These are phyloP conservation scores for Trametes villosa DNA, from an alignment of 768 basidiomycete species.

Conservation along the genomic window DNA sequence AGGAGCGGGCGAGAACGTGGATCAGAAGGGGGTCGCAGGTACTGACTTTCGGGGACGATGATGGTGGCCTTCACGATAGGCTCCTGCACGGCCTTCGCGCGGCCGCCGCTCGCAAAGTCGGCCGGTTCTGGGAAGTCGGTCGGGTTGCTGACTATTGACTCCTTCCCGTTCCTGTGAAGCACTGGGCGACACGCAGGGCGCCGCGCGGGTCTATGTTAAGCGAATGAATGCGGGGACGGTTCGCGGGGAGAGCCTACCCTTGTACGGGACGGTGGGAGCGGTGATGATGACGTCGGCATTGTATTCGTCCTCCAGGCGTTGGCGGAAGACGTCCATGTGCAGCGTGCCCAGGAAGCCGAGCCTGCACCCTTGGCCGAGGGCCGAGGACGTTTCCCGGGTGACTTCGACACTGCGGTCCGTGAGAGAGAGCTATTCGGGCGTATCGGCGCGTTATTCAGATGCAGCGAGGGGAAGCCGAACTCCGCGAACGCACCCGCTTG, in stretches of 20 bases:
- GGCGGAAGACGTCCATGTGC: slow-evolving; percentile 96
- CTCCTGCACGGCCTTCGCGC: slow-evolving; percentile 82
- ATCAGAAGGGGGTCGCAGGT: not conserved
- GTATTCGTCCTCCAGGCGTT: slow-evolving; percentile 96
- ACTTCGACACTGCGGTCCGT: slow-evolving; percentile 90
- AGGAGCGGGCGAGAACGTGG: not conserved
- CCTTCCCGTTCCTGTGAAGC: slow-evolving; percentile 62
- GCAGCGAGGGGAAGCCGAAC: slow-evolving; percentile 6
- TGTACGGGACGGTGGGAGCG: slow-evolving; percentile 94
- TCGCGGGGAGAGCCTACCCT: slow-evolving; percentile 50
- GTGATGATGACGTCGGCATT: slow-evolving; percentile 94
- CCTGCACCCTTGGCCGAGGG: slow-evolving; percentile 92
- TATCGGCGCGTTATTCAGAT: not conserved
- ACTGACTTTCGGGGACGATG: slow-evolving; percentile 87
- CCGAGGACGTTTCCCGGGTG: slow-evolving; percentile 90
- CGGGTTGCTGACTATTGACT: slow-evolving; percentile 81
- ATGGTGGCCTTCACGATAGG: slow-evolving; percentile 94
- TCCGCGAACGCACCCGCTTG: slow-evolving; percentile 62
- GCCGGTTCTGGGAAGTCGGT: slow-evolving; percentile 90
- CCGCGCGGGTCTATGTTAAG: slow-evolving; percentile 1
- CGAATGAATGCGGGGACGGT: not conserved
- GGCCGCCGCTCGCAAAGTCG: slow-evolving; percentile 52
- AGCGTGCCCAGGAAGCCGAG: slow-evolving; percentile 94
- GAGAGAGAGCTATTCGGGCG: slow-evolving; percentile 63
- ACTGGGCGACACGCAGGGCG: slow-evolving; percentile 50